A percentile compares a stretch with the other conserved stretches of the same genome.
These are phyloP conservation scores for Ogataea ramenticola DNA, from an alignment of 805 yeast species.

Conservation along the genomic window DNA sequence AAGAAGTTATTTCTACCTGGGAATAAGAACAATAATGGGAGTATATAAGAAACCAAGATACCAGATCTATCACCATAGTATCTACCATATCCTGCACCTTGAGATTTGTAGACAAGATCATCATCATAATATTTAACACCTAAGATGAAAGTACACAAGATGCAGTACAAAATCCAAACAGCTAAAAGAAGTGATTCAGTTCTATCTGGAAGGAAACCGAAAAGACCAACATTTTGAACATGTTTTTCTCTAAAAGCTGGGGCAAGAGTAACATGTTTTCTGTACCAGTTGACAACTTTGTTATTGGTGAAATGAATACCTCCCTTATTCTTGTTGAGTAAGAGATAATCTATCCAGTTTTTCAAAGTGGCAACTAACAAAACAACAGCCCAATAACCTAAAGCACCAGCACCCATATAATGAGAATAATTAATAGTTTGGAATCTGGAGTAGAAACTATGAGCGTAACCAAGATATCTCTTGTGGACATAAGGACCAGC, in stretches of 20 bases:
- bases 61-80: slow-evolving; percentile 47
- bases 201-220: slow-evolving; percentile 43
- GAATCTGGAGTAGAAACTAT: slow-evolving; percentile 22
- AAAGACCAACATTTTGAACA: slow-evolving; percentile 7
- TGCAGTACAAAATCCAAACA: slow-evolving; percentile 26
- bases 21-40: slow-evolving; percentile 48
- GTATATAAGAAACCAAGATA: slow-evolving; percentile 35
- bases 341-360: slow-evolving; percentile 33
- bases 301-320: slow-evolving; percentile 18
- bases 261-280: slow-evolving; percentile 17
- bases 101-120: slow-evolving; percentile 14
- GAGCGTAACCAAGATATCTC: slow-evolving; percentile 17
- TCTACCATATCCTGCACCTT: slow-evolving; percentile 19
- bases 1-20: slow-evolving; percentile 59
- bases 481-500: slow-evolving; percentile 13
- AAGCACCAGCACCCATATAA: slow-evolving; percentile 36
- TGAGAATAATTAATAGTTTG: slow-evolving; percentile 34
- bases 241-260: slow-evolving; percentile 17
- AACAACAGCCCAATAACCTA: slow-evolving; percentile 44
- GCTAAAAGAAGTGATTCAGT: slow-evolving; percentile 38
- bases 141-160: slow-evolving; percentile 13
- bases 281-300: slow-evolving; percentile 16
- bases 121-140: slow-evolving; percentile 16
- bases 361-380: slow-evolving; percentile 32
- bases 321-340: slow-evolving; percentile 28